Evolutionary conservation across 2,329 filamentous ascomycete genomes (phyloP).

Genomic region (Aspergillus latus): DNA sequence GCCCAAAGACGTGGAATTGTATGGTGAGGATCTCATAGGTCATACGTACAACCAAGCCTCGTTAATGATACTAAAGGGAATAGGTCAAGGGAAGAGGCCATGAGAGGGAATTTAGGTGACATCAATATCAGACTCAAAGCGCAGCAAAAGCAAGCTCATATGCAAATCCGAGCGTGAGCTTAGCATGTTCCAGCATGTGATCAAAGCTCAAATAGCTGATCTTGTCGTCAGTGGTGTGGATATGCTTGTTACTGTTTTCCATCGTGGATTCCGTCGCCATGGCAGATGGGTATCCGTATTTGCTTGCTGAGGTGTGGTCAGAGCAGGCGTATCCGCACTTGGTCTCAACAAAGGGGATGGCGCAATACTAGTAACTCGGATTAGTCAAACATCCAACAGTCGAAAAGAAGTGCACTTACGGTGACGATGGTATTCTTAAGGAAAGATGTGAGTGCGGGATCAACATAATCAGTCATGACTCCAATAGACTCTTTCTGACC

Average conservation of each 20-base stretch:
- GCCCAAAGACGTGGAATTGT: too few relatives aligned
- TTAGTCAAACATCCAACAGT: constrained; percentile 11
- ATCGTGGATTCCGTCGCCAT: constrained; percentile 65
- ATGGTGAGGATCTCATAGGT: too few relatives aligned
- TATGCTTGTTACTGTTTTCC: constrained; percentile 64
- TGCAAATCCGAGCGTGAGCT: constrained; percentile 76
- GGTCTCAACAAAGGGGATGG: constrained; percentile 81
- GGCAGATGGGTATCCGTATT: constrained; percentile 64
- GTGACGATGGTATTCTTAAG: constrained; percentile 84
- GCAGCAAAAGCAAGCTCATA: constrained; percentile 81
- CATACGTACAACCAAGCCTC: background rate
- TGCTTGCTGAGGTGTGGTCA: constrained; percentile 67
- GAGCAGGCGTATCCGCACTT: constrained; percentile 84
- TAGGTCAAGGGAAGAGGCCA: too few relatives aligned
- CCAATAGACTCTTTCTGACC: constrained; percentile 83
- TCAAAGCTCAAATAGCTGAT: constrained; percentile 74
- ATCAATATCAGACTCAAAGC: constrained; percentile 47
- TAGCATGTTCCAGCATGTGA: constrained; percentile 89
- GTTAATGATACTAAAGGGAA: constrained; percentile 7
- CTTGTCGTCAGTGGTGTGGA: constrained; percentile 71
- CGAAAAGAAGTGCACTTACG: constrained; percentile 37
- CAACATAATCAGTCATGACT: constrained; percentile 89
- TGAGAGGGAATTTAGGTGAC: constrained; percentile 3
- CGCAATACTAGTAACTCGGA: constrained; percentile 66
- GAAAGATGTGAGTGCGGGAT: constrained; percentile 77